phyloP scores from a whole-genome alignment of 23 red algal genomes.

The Gracilaria gracilis region DNA sequence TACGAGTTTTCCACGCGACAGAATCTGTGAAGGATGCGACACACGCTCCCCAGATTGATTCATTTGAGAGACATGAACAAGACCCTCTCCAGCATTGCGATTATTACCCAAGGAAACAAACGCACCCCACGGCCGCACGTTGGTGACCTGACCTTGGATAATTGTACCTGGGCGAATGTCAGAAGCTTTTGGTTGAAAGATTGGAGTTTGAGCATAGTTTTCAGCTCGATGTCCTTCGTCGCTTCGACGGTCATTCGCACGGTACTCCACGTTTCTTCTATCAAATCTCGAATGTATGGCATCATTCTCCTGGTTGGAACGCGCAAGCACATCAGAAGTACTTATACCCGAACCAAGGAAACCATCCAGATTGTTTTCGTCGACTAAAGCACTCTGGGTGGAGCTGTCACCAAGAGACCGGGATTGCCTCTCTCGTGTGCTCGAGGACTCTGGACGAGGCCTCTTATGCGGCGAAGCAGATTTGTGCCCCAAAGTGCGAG shows the following conservation, averaged over 20 bases:
- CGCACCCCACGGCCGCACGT: constrained; percentile 75
- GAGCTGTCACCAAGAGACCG: neutral
- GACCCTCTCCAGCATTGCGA: constrained; percentile 58
- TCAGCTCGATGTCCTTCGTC: neutral
- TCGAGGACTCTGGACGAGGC: neutral
- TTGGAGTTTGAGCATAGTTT: neutral
- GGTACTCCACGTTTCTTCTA: neutral
- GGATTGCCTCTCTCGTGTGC: neutral
- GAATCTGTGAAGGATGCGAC: constrained; percentile 61
- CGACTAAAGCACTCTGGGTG: neutral
- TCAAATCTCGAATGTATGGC: constrained; percentile 2
- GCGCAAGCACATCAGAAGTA: constrained; percentile 14
- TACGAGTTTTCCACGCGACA: constrained; percentile 53
- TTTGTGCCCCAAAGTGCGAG: constrained; percentile 6
- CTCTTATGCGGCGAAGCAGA: neutral
- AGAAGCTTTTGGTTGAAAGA: neutral
- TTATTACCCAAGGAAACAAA: constrained; percentile 72
- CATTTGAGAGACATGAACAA: constrained; percentile 84
- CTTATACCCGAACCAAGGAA: constrained; percentile 83
- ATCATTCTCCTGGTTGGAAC: constrained; percentile 52
- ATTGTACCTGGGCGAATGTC: constrained; percentile 70
- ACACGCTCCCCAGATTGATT: constrained; percentile 20
- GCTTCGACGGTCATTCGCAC: neutral
- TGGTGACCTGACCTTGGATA: constrained; percentile 58
- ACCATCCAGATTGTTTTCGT: neutral